Conservation (phyloP, 2,329 filamentous ascomycete species). For the Fusarium pseudograminearum region DNA sequence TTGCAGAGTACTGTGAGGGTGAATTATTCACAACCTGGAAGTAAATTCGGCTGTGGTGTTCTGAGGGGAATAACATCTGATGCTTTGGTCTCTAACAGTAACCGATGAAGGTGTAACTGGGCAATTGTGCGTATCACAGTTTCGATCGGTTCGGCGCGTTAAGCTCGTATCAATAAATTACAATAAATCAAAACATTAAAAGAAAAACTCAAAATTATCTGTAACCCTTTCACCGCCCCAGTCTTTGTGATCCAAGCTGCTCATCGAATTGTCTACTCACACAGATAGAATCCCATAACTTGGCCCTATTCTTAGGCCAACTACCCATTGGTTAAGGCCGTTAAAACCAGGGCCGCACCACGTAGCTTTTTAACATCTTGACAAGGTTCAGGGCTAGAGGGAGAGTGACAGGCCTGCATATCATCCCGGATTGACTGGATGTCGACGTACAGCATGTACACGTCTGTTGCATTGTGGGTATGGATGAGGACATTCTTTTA, state of each 20-base stretch:
- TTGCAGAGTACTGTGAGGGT: too few relatives aligned
- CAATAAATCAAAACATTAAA: background rate
- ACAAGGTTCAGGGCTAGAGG: constrained; percentile 8
- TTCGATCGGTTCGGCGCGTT: too few relatives aligned
- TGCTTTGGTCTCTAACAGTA: background rate
- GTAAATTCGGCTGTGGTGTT: background rate
- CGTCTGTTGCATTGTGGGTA: background rate
- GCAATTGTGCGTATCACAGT: too few relatives aligned
- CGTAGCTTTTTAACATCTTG: constrained; percentile 4
- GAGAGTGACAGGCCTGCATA: constrained; percentile 5
- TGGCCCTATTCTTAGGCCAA: too few relatives aligned
- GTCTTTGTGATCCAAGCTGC: background rate
- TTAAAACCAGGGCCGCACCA: constrained; percentile 4
- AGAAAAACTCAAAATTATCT: background rate
- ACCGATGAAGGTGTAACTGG: too few relatives aligned
- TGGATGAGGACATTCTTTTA: too few relatives aligned
- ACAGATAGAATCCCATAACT: background rate
- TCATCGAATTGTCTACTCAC: background rate
- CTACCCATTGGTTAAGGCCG: background rate
- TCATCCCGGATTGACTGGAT: constrained; percentile 2
- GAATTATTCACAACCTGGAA: background rate
- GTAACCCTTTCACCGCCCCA: background rate
- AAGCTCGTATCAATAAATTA: background rate
- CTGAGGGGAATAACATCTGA: background rate
- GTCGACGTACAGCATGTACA: background rate